Base-by-base conservation (phyloP, 805 yeast species). In the Zygosaccharomyces pseudorouxii region DNA sequence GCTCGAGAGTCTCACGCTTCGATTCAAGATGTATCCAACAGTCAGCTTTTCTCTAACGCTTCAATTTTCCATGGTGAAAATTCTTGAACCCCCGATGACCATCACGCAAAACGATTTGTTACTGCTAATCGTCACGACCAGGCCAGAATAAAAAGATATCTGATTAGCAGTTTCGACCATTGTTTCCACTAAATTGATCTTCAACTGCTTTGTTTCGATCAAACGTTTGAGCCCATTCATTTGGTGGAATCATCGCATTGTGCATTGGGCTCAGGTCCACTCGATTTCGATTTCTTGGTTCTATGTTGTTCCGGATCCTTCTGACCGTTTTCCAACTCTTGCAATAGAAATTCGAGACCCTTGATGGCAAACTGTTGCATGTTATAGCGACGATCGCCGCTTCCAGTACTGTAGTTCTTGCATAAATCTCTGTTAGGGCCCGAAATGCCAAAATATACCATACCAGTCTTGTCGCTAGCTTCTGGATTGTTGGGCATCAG, bases 311-410 rank as follows among this genome's bases (percentile, higher is more conserved):
- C 40, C 3, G 30, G 43, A 12, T 39, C 20, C 23, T 12, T 16
- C 4, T 42, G 44, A 33, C 38, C 47, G 33, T 52, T 50, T 47
- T 70, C 65, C 47, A 84, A 64, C 48, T 74, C 76, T 30, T 77
- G 72, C 46, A 83, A 66, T 42, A 86, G 70, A 56, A 80, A 83
- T 57, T 75, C 72, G 46, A 87, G 69, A 0, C 93, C 95, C 25
- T 71, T 60, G 43, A 69, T 70, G 2, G 96, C 96, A 70, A 88
- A 89, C 50, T 72, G 68, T 49, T 79, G 82, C 96, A 88, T 88
- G 62, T 89, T 88, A 27, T 61, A 60, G 0, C 86, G 71, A 50
- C 96, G 72, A 45, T 80, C 83, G 5, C 49, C 59, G 12, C 59
- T 53, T 0, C 74, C 76, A 0, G 92, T 83, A 30, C 67, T 55